These are phyloP conservation scores for Fusarium coicis DNA, from an alignment of 2,329 filamentous ascomycete genomes.

Conservation along the genomic window DNA sequence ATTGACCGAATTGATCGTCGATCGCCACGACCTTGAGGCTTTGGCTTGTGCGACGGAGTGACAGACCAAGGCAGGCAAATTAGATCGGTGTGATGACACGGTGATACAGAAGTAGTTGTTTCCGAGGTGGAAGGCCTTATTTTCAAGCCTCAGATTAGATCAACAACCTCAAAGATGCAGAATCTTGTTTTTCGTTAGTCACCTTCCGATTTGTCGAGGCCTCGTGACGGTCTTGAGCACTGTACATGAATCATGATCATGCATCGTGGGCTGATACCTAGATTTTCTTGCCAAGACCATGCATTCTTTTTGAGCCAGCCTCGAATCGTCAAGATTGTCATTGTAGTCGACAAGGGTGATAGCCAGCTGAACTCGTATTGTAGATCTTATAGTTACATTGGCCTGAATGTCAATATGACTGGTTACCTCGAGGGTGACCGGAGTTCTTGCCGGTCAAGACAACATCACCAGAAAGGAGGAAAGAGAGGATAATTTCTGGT, in stretches of 20 bases:
- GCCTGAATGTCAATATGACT: fast-evolving
- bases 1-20: background rate
- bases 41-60: background rate
- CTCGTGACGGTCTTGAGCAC: background rate
- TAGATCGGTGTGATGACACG: background rate
- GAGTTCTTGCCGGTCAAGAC: background rate
- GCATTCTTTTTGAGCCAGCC: fast-evolving
- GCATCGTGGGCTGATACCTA: background rate
- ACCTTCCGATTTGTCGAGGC: background rate
- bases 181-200: background rate
- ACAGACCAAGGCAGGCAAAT: too few species aligned
- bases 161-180: background rate
- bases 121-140: background rate
- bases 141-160: background rate
- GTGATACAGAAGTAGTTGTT: background rate
- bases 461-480: background rate
- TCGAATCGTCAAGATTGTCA: too few species aligned
- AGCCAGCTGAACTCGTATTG: background rate
- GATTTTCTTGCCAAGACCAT: background rate
- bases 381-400: background rate
- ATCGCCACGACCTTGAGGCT: background rate
- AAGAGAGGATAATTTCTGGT: background rate
- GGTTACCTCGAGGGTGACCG: background rate
- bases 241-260: background rate
- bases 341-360: fast-evolving